Evolutionary conservation across 768 basidiomycete genomes (phyloP).

Genomic region (Podaxis pistillaris): DNA sequence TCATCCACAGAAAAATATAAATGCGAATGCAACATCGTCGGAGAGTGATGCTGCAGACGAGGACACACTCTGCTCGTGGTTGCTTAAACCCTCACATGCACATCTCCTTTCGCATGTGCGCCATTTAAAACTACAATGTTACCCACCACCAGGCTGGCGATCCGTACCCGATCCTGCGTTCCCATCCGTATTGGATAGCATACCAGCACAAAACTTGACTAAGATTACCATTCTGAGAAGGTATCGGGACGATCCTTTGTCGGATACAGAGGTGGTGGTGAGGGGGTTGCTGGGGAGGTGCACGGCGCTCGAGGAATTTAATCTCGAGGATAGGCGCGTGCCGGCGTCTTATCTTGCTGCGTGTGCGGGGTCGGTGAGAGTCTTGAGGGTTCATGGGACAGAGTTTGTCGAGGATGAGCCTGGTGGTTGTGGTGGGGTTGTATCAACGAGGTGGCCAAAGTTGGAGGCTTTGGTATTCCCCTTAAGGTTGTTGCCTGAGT

Average conservation of each 20-base stretch:
- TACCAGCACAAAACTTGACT: slow-evolving; percentile 3
- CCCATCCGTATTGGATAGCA: background rate
- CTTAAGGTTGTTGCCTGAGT: slow-evolving; percentile 7
- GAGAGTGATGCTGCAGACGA: background rate
- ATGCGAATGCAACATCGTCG: background rate
- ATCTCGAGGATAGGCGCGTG: slow-evolving; percentile 2
- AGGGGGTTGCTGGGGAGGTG: background rate
- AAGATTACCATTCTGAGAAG: slow-evolving; percentile 12
- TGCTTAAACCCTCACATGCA: slow-evolving; percentile 1
- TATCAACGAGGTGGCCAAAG: background rate
- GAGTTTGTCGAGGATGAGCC: slow-evolving; percentile 12
- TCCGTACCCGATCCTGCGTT: slow-evolving; percentile 9
- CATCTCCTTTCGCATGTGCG: slow-evolving; percentile 12
- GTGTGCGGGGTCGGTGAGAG: background rate
- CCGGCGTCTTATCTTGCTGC: background rate
- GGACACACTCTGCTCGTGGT: slow-evolving; percentile 1
- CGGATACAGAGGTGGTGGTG: slow-evolving; percentile 6
- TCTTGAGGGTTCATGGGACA: slow-evolving; percentile 5
- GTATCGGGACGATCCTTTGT: slow-evolving; percentile 6
- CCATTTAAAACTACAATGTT: slow-evolving; percentile 8
- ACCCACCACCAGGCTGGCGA: background rate
- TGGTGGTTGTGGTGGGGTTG: background rate
- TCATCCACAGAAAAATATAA: background rate
- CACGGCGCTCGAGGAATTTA: background rate
- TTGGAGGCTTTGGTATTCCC: slow-evolving; percentile 13